Conservation (phyloP, 495 filamentous ascomycete genomes). For the Podospora sp. region DNA sequence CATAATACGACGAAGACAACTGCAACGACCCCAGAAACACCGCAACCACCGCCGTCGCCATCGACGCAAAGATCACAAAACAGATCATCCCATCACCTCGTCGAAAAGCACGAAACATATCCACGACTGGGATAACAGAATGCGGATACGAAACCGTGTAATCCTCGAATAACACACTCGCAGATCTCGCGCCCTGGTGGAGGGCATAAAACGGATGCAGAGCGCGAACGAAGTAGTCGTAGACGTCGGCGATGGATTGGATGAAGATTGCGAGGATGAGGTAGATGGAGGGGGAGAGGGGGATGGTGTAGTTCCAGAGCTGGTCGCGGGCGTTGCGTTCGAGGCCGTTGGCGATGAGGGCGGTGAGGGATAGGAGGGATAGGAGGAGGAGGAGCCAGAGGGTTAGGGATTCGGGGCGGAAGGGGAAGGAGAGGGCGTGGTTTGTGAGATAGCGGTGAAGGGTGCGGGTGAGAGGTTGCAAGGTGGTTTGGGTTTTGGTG, state of each 20-base stretch:
- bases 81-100: neutral
- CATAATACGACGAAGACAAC: constrained; percentile 9
- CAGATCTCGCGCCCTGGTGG: neutral
- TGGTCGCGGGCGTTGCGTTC: constrained; percentile 5
- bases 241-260: constrained; percentile 16
- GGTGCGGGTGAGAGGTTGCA: neutral
- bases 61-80: neutral
- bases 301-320: constrained; percentile 13
- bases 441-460: constrained; percentile 2
- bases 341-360: constrained; percentile 9
- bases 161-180: constrained; percentile 1
- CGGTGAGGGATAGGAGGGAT: neutral
- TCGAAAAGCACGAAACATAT: neutral
- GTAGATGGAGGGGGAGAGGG: constrained; percentile 9
- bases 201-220: constrained; percentile 9
- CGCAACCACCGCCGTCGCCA: neutral
- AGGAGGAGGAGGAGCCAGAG: constrained; percentile 12
- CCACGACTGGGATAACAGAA: neutral
- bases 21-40: constrained; percentile 13
- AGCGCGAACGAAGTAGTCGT: constrained; percentile 7
- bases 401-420: constrained; percentile 8
- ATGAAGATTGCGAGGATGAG: constrained; percentile 15
- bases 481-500: neutral
- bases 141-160: constrained; percentile 6
- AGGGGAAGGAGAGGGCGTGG: constrained; percentile 2